Base-by-base conservation (phyloP, 805 yeast genomes). In the Candida coquimbonensis region DNA sequence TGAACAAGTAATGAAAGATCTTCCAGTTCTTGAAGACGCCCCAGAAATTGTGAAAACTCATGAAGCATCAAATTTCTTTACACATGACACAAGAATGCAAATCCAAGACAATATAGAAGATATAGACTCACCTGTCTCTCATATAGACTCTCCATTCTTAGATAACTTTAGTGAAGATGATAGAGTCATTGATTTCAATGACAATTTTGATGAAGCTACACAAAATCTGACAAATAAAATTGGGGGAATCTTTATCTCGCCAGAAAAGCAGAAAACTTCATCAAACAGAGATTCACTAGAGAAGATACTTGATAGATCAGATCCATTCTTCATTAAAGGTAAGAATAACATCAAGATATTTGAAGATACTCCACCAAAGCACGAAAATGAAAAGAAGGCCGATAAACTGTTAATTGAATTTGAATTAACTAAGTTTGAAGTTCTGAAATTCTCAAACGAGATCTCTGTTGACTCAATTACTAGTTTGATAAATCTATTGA, bases 161-260 rank as follows among this genome's bases (percentile, higher is more conserved):
- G 59, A 55, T 27, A 42, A 53, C 31, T 49, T 51, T 2, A n/a
- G 32, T 13, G 48, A 48, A 14, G 57, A 51, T 39, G 51, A 43
- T 9, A 43, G 44, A 13, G 24, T 43, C 8, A 47, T 48, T 16
- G 36, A 38, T 8, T 48, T 51, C 44, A 49, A 8, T 42, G 11
- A 31, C 14, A 31, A 31, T 14, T 16, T 33, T 36, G 62, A 56
- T 43, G 60, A 59, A 7, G 46, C 37, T 0, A 56, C 61, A 1
- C 45, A 41, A 21, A 48, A 53, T 13, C 45, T 59, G 17, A 56
- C 63, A 4, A 38, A 45, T 13, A 45, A 51, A 29, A 51, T 59
- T 25, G 46, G 44, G 19, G 52, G 50, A 5, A 54, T 59, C 11
- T 51, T 56, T 35, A 59, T 59, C 9, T 56, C 62, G 1, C 61